Evolutionary conservation across 1,139 yeast species (phyloP).

Genomic region (Sugiyamaella grinbergsii): DNA sequence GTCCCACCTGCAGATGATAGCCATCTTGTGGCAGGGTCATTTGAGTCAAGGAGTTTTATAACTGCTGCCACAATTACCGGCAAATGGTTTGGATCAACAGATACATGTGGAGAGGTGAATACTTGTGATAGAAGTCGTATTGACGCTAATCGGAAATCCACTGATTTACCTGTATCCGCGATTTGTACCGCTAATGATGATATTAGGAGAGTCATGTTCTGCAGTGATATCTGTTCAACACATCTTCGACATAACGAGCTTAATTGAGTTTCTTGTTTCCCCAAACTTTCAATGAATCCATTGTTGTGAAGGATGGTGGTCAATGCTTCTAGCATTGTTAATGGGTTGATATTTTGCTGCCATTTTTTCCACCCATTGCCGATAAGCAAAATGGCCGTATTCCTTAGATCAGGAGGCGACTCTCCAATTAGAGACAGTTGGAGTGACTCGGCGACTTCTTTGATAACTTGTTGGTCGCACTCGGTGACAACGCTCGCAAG

Average conservation of each 20-base stretch:
- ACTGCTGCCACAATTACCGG: conserved; percentile 33
- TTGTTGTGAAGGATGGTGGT: conserved; percentile 27
- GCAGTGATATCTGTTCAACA: conserved; percentile 32
- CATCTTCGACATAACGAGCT: conserved; percentile 28
- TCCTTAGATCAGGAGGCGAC: conserved; percentile 26
- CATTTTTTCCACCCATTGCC: conserved; percentile 36
- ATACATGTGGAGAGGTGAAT: conserved; percentile 22
- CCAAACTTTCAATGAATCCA: conserved; percentile 26
- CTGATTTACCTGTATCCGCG: conserved; percentile 25
- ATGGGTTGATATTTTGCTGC: conserved; percentile 35
- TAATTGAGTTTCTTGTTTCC: conserved; percentile 14
- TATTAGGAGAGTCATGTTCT: conserved; percentile 32
- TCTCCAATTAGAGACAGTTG: conserved; percentile 29
- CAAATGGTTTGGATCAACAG: conserved; percentile 26
- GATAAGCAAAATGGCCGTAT: conserved; percentile 33
- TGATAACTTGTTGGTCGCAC: conserved; percentile 6
- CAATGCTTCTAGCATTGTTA: conserved; percentile 31
- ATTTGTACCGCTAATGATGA: conserved; percentile 33
- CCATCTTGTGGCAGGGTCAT: conserved; percentile 29
- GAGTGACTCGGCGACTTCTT: conserved; percentile 31
- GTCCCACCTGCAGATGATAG: conserved; percentile 29
- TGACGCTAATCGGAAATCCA: conserved; percentile 32
- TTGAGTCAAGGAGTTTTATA: conserved; percentile 33
- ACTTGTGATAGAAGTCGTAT: conserved; percentile 30
- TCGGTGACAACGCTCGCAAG: conserved; percentile 1